phyloP scores from a whole-genome alignment of 345 rosid species.

The Clausena lansium region DNA sequence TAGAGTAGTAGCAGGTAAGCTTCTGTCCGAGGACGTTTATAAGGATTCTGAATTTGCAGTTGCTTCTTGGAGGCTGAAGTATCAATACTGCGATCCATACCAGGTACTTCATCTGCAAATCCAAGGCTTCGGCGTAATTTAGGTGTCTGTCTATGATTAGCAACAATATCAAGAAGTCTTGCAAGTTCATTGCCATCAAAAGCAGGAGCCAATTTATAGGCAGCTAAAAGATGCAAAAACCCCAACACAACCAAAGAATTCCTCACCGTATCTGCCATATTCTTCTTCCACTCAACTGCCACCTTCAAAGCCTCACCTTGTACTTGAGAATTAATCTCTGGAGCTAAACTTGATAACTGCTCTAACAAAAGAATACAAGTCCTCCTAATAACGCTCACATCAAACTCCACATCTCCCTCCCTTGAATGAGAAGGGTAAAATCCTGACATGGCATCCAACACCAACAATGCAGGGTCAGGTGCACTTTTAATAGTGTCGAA shows the following conservation, averaged over 20 bases:
- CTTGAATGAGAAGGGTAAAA: constrained; percentile 35
- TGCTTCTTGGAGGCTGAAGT: not conserved
- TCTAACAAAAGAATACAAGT: constrained; percentile 50
- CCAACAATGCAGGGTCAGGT: constrained; percentile 57
- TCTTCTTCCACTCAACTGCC: constrained; percentile 41
- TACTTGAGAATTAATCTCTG: constrained; percentile 27
- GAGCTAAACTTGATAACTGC: constrained; percentile 39
- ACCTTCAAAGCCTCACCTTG: constrained; percentile 38
- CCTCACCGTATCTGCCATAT: constrained; percentile 24
- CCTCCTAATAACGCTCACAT: constrained; percentile 31
- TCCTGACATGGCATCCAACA: constrained; percentile 50
- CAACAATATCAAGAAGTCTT: constrained; percentile 27
- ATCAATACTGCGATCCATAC: constrained; percentile 12
- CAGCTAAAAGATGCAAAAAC: constrained; percentile 43
- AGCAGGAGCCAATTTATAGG: constrained; percentile 34
- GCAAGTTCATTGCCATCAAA: constrained; percentile 30
- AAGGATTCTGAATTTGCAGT: not conserved
- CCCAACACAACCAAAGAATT: constrained; percentile 39
- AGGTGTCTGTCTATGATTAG: constrained; percentile 30
- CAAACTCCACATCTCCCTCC: constrained; percentile 24
- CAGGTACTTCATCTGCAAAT: constrained; percentile 24
- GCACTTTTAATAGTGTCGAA: constrained; percentile 20
- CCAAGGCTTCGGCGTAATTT: constrained; percentile 33
- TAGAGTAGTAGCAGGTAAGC: too few relatives aligned
- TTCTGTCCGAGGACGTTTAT: constrained; percentile 24